Evolutionary conservation across 371 early-diverging fungal genomes (phyloP).

Genomic region (Saksenaea oblongispora): DNA sequence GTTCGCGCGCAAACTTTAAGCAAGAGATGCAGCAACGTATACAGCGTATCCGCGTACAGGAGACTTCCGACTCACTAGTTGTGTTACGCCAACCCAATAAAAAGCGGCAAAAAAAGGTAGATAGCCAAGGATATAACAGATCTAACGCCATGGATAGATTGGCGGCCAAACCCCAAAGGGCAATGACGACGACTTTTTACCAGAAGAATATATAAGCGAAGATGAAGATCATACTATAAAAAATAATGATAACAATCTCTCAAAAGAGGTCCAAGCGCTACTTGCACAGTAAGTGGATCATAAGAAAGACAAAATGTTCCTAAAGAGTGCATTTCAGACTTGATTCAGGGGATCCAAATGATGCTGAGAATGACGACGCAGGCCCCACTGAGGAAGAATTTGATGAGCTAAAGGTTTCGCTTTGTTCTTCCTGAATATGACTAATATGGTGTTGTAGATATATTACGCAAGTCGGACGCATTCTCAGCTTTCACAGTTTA

Average conservation of each 20-base stretch:
- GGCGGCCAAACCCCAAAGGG: background rate
- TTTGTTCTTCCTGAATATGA: background rate
- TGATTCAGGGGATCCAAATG: slow-evolving; percentile 15
- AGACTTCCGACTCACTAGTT: slow-evolving; percentile 3
- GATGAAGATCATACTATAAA: slow-evolving; percentile 27
- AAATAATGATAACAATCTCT: slow-evolving; percentile 30
- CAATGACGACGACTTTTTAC: slow-evolving; percentile 50
- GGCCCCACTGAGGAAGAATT: slow-evolving; percentile 34
- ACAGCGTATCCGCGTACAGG: slow-evolving; percentile 24
- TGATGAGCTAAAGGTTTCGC: slow-evolving; percentile 57
- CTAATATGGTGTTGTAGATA: slow-evolving; percentile 43
- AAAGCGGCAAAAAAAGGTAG: slow-evolving; percentile 6
- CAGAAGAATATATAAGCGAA: slow-evolving; percentile 72
- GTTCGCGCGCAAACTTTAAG: slow-evolving; percentile 1
- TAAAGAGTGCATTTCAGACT: background rate
- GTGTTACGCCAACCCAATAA: background rate
- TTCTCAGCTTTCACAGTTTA: slow-evolving; percentile 92
- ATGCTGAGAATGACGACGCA: slow-evolving; percentile 4
- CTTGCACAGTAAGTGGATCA: slow-evolving; percentile 46
- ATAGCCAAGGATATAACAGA: background rate
- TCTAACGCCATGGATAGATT: background rate
- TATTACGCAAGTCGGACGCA: slow-evolving; percentile 90
- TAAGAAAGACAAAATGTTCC: slow-evolving; percentile 13
- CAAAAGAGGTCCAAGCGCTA: slow-evolving; percentile 58
- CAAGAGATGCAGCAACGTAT: slow-evolving; percentile 31